Evolutionary conservation across 1,139 yeast species (phyloP).

Genomic region (Blastobotrys ciferrii): DNA sequence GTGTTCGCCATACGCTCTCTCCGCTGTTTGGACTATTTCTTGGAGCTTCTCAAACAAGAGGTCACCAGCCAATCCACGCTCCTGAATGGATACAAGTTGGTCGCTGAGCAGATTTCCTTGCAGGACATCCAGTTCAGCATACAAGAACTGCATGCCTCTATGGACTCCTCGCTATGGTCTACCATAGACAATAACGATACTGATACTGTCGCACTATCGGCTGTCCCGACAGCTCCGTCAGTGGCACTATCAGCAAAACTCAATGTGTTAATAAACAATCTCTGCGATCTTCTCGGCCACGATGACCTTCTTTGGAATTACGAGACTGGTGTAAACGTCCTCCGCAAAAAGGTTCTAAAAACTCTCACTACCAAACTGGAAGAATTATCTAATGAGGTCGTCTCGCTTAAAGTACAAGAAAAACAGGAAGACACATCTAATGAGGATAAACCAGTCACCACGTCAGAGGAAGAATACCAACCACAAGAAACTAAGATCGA

Average conservation of each 20-base stretch:
- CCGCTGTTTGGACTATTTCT: slow-evolving; percentile 2
- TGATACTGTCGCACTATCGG: not conserved
- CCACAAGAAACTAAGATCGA: no score
- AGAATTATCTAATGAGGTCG: not conserved
- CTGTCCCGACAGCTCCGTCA: slow-evolving; percentile 8
- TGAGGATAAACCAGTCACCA: not conserved
- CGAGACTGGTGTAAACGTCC: slow-evolving; percentile 11
- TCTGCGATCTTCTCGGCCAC: slow-evolving; percentile 20
- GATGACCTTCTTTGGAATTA: slow-evolving; percentile 23
- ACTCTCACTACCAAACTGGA: slow-evolving; percentile 8
- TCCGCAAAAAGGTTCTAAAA: slow-evolving; percentile 14
- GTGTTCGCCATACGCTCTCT: slow-evolving; percentile 2
- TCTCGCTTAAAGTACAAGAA: not conserved
- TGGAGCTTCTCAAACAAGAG: not conserved
- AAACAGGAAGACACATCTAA: not conserved
- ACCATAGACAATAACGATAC: not conserved
- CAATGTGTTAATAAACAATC: slow-evolving; percentile 4
- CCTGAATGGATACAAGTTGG: not conserved
- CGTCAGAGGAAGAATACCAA: not conserved
- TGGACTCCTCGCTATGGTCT: not conserved
- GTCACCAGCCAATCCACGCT: not conserved
- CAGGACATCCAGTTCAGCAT: not conserved
- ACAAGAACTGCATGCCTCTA: not conserved
- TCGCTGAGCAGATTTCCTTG: not conserved
- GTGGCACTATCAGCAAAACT: slow-evolving; percentile 12